A percentile compares a stretch with the other conserved stretches of the same genome.
Evolutionary conservation across 208 protist genomes (phyloP).

Genomic region (Wallacemonas rigidus): DNA sequence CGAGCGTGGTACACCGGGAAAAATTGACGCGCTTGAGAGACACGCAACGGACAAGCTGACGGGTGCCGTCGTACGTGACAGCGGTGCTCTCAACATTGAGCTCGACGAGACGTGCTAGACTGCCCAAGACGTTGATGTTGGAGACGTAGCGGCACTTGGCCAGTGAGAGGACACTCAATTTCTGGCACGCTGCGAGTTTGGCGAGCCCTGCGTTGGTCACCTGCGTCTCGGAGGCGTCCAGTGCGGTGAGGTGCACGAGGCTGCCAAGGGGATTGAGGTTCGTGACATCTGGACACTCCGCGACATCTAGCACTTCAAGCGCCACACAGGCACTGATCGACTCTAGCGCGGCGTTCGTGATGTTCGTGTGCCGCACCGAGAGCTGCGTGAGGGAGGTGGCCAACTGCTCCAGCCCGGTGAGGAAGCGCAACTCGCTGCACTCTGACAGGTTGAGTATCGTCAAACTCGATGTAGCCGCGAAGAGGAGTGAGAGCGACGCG

Average conservation of each 20-base stretch:
- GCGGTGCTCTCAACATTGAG: constrained; percentile 60
- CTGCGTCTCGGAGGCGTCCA: constrained; percentile 57
- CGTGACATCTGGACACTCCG: constrained; percentile 55
- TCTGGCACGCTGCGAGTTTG: constrained; percentile 47
- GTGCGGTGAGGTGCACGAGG: constrained; percentile 38
- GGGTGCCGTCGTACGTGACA: constrained; percentile 52
- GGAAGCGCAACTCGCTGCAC: constrained; percentile 8
- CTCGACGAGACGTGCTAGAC: constrained; percentile 44
- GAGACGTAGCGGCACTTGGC: constrained; percentile 68
- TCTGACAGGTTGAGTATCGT: constrained; percentile 12
- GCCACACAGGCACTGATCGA: constrained; percentile 34
- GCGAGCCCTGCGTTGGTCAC: constrained; percentile 61
- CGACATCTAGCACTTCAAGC: constrained; percentile 50
- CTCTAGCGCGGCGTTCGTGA: constrained; percentile 48
- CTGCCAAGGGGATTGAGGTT: constrained; percentile 47
- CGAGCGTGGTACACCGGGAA: constrained; percentile 63
- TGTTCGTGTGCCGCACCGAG: constrained; percentile 23
- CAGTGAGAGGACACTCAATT: constrained; percentile 51
- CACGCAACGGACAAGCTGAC: constrained; percentile 43
- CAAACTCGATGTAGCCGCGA: constrained; percentile 2
- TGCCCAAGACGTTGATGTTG: constrained; percentile 54
- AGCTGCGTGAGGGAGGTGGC: constrained; percentile 2
- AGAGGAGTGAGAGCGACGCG: background rate
- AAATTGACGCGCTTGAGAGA: constrained; percentile 61
- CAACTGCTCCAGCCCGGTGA: constrained; percentile 15